Conservation (phyloP, 306 rosid species). For the Acacia crassicarpa region DNA sequence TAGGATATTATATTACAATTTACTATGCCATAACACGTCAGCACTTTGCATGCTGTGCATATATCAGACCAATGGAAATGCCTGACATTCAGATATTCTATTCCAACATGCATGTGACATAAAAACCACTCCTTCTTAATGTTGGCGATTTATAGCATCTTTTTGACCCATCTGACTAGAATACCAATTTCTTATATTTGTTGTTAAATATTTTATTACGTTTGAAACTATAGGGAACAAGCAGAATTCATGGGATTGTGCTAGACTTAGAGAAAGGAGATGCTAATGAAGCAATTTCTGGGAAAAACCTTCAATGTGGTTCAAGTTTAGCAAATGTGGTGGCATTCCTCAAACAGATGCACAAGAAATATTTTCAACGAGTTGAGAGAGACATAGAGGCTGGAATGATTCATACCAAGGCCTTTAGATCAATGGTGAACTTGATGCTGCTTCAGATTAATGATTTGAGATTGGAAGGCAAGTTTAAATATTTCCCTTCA, state of each 20-base stretch:
- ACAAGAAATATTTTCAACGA: slow-evolving; percentile 19
- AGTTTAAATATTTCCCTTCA: slow-evolving; percentile 40
- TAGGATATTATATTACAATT: neutral
- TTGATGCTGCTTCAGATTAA: slow-evolving; percentile 63
- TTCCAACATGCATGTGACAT: neutral
- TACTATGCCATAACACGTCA: neutral
- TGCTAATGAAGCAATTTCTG: slow-evolving; percentile 14
- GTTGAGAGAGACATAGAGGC: slow-evolving; percentile 33
- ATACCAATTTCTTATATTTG: neutral
- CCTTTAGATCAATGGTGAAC: slow-evolving; percentile 46
- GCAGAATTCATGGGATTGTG: slow-evolving; percentile 46
- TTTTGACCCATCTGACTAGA: neutral
- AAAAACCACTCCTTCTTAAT: neutral
- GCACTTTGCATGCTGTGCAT: slow-evolving; percentile 13
- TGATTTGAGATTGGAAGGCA: slow-evolving; percentile 49
- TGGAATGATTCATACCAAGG: slow-evolving; percentile 30
- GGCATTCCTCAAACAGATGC: neutral
- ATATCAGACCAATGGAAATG: neutral
- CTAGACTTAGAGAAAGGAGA: slow-evolving; percentile 40
- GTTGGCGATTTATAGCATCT: neutral
- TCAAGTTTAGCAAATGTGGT: slow-evolving; percentile 15
- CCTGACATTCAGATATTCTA: neutral
- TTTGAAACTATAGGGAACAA: slow-evolving; percentile 39
- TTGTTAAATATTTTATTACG: neutral
- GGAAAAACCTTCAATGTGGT: slow-evolving; percentile 15